Percentiles rank a stretch among this genome's conserved stretches.
phyloP scores from a whole-genome alignment of 495 filamentous ascomycete species.

The Penicillium desertorum region DNA sequence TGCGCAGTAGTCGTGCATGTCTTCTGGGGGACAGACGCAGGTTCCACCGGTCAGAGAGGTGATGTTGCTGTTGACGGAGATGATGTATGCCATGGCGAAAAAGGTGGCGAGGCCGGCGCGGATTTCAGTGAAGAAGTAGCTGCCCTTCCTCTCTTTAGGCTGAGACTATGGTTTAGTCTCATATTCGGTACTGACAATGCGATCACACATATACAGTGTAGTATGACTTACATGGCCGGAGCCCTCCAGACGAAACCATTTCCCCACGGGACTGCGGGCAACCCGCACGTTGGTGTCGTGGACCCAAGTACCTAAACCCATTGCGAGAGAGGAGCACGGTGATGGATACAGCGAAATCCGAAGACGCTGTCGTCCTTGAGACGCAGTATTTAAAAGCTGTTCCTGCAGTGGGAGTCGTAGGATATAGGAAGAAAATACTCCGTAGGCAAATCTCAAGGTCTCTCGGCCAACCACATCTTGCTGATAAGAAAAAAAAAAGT shows the following conservation, averaged over 20 bases:
- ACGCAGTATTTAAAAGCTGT: conserved; percentile 15
- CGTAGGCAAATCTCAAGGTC: conserved; percentile 11
- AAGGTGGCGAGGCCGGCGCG: conserved; percentile 78
- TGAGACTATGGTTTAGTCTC: conserved; percentile 17
- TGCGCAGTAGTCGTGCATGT: conserved; percentile 52
- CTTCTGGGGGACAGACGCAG: conserved; percentile 62
- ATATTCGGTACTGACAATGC: background rate
- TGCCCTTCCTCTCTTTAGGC: conserved; percentile 66
- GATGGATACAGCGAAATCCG: background rate
- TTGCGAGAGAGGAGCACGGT: conserved; percentile 17
- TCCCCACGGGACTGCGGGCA: conserved; percentile 60
- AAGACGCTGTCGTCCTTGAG: conserved; percentile 7
- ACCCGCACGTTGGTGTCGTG: conserved; percentile 54
- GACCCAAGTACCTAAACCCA: conserved; percentile 48
- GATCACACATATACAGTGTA: background rate
- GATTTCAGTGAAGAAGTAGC: conserved; percentile 76
- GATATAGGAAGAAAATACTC: conserved; percentile 5
- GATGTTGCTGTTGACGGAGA: conserved; percentile 72
- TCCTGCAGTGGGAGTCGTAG: conserved; percentile 8
- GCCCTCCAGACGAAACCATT: conserved; percentile 72
- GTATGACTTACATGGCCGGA: conserved; percentile 64
- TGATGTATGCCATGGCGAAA: conserved; percentile 87
- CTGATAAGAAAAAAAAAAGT: conserved; percentile 29
- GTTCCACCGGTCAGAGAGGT: conserved; percentile 66
- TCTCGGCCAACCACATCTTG: conserved; percentile 24